Evolutionary conservation across 495 filamentous ascomycete species (phyloP).

Genomic region (Tuber magnatum): DNA sequence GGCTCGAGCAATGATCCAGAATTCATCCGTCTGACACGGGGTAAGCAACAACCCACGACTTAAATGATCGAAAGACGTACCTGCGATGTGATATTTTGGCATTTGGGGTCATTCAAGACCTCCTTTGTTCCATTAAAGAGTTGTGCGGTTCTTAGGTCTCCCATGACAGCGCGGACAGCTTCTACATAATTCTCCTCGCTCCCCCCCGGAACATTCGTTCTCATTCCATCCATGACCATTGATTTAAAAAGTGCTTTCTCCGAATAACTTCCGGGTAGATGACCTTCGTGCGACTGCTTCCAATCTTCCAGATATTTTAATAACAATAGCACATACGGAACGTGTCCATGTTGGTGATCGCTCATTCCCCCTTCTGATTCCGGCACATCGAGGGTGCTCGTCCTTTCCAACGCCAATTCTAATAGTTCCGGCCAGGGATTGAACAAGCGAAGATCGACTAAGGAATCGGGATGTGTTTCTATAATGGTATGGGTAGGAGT

Average conservation of each 20-base stretch:
- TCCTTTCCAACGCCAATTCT: constrained; percentile 55
- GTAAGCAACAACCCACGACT: constrained; percentile 1
- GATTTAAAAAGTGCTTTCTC: constrained; percentile 79
- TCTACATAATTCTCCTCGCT: constrained; percentile 98
- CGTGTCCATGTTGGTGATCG: constrained; percentile 81
- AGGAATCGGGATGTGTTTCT: constrained; percentile 89
- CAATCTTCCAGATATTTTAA: constrained; percentile 80
- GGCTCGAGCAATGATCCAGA: constrained; percentile 87
- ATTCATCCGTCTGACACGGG: constrained; percentile 46
- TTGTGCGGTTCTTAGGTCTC: constrained; percentile 62
- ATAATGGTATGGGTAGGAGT: constrained; percentile 68
- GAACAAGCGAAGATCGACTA: constrained; percentile 76
- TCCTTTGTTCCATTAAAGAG: constrained; percentile 63
- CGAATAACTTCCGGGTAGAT: constrained; percentile 63
- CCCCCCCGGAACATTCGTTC: constrained; percentile 71
- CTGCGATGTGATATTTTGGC: constrained; percentile 45
- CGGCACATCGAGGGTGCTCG: constrained; percentile 56
- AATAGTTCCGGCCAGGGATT: constrained; percentile 81
- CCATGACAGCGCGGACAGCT: constrained; percentile 77
- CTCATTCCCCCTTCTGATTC: constrained; percentile 47
- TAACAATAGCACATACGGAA: constrained; percentile 79
- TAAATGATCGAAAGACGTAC: constrained; percentile 19
- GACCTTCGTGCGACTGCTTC: constrained; percentile 64
- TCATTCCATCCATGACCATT: constrained; percentile 57
- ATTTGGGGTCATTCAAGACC: constrained; percentile 64